These are phyloP conservation scores for Xylona heveae DNA, from an alignment of 495 filamentous ascomycete species.

Conservation along the genomic window DNA sequence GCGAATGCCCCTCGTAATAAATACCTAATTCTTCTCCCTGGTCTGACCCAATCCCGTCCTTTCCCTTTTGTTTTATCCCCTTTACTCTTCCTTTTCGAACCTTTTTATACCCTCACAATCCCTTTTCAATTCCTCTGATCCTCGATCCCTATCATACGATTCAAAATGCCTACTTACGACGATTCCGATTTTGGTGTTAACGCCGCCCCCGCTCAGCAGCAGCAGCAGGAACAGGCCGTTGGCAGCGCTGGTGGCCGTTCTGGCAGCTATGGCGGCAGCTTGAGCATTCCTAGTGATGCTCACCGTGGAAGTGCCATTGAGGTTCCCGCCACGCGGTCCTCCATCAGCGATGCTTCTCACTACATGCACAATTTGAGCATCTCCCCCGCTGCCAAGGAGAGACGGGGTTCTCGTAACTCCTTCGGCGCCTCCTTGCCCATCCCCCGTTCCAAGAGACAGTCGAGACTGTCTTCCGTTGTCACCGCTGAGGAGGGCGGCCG, in stretches of 20 bases:
- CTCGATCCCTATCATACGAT: slow-evolving; percentile 7
- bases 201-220: slow-evolving; percentile 16
- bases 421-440: slow-evolving; percentile 62
- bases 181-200: slow-evolving; percentile 31
- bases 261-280: slow-evolving; percentile 12
- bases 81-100: no score
- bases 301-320: slow-evolving; percentile 38
- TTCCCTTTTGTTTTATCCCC: no score
- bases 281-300: slow-evolving; percentile 27
- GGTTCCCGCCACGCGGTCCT: slow-evolving; percentile 46
- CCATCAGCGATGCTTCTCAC: slow-evolving; percentile 42
- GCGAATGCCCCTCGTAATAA: no score
- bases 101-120: slow-evolving; percentile 5
- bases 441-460: slow-evolving; percentile 46
- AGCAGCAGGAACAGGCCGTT: slow-evolving; percentile 10
- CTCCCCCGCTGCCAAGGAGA: slow-evolving; percentile 40
- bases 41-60: no score
- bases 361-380: slow-evolving; percentile 58
- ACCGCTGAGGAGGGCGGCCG: slow-evolving; percentile 17
- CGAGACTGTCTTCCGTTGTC: slow-evolving; percentile 36
- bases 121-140: slow-evolving; percentile 5
- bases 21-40: no score
- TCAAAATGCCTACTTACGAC: slow-evolving; percentile 42
- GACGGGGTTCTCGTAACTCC: slow-evolving; percentile 55
- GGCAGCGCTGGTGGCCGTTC: no score